Evolutionary conservation across 805 yeast genomes (phyloP).

Genomic region (Ogataea degrootiae): DNA sequence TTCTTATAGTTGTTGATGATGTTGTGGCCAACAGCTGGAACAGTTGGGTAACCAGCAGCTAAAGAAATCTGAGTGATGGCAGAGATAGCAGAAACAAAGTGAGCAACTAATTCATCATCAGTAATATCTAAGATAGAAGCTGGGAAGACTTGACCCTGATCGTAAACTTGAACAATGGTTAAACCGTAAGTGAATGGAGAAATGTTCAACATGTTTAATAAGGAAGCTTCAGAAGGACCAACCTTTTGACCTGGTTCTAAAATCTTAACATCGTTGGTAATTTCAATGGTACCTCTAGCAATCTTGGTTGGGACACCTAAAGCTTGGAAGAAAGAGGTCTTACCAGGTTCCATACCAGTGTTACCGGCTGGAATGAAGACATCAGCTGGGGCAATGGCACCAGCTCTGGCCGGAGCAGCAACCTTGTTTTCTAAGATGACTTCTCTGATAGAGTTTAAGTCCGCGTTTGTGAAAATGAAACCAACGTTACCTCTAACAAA

Average conservation of each 20-base stretch:
- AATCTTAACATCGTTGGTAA: conserved; percentile 94
- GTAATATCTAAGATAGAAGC: conserved; percentile 95
- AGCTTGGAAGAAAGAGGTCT: conserved; percentile 99
- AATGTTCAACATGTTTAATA: conserved; percentile 98
- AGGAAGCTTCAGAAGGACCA: conserved; percentile 98
- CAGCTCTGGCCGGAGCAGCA: conserved; percentile 99
- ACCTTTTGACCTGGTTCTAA: conserved; percentile 82
- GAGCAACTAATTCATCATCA: conserved; percentile 89
- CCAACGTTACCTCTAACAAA: conserved; percentile 98
- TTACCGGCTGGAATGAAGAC: conserved; percentile 98
- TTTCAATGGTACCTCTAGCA: conserved; percentile 99
- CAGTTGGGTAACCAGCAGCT: conserved; percentile 98
- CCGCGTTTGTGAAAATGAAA: conserved; percentile 97
- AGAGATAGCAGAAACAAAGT: conserved; percentile 89
- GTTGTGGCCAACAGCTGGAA: conserved; percentile 99
- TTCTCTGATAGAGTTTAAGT: conserved; percentile 90
- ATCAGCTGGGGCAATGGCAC: conserved; percentile 98
- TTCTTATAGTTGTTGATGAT: conserved; percentile 99
- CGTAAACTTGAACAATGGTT: conserved; percentile 94
- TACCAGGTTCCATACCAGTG: conserved; percentile 99
- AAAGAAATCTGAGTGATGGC: conserved; percentile 94
- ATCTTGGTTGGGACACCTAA: conserved; percentile 99
- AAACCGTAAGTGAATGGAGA: conserved; percentile 99
- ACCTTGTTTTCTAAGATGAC: conserved; percentile 85
- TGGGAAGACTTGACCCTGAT: conserved; percentile 98